Percentiles rank a stretch among this genome's conserved stretches.
phyloP scores from a whole-genome alignment of 176 grass and related monocot species.

The Lolium multiflorum region DNA sequence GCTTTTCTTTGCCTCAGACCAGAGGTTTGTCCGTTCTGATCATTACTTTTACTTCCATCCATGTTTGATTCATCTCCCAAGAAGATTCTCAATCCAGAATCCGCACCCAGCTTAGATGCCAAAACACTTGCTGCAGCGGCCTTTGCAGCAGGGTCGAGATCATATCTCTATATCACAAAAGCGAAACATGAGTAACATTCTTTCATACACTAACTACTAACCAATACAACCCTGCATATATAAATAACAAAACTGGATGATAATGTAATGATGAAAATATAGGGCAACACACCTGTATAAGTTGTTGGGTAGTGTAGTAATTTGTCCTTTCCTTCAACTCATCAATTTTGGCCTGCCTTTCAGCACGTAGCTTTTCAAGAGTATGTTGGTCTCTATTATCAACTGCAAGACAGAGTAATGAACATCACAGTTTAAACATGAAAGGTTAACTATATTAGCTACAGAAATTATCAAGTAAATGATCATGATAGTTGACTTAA shows the following conservation, averaged over 20 bases:
- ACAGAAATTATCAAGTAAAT: neutral
- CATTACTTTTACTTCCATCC: slow-evolving; percentile 51
- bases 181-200: slow-evolving; percentile 35
- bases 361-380: slow-evolving; percentile 77
- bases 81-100: slow-evolving; percentile 84
- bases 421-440: slow-evolving; percentile 15
- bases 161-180: slow-evolving; percentile 70
- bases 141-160: slow-evolving; percentile 94
- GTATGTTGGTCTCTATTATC: slow-evolving; percentile 75
- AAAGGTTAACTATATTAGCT: neutral
- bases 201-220: neutral
- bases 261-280: neutral
- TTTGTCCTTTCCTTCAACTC: slow-evolving; percentile 96
- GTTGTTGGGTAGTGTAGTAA: slow-evolving; percentile 90
- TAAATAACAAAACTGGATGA: neutral
- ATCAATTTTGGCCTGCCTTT: slow-evolving; percentile 90
- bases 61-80: slow-evolving; percentile 63
- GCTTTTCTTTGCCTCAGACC: slow-evolving; percentile 67
- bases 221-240: neutral
- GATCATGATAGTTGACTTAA: neutral
- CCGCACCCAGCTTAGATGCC: slow-evolving; percentile 80
- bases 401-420: slow-evolving; percentile 55
- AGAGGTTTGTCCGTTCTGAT: slow-evolving; percentile 44
- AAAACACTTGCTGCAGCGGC: slow-evolving; percentile 90
- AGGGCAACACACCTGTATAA: slow-evolving; percentile 75